Percentiles rank a stretch among this genome's conserved stretches.
Evolutionary conservation across 169 alveolate species (phyloP).

Genomic region (Eimeria tenella): DNA sequence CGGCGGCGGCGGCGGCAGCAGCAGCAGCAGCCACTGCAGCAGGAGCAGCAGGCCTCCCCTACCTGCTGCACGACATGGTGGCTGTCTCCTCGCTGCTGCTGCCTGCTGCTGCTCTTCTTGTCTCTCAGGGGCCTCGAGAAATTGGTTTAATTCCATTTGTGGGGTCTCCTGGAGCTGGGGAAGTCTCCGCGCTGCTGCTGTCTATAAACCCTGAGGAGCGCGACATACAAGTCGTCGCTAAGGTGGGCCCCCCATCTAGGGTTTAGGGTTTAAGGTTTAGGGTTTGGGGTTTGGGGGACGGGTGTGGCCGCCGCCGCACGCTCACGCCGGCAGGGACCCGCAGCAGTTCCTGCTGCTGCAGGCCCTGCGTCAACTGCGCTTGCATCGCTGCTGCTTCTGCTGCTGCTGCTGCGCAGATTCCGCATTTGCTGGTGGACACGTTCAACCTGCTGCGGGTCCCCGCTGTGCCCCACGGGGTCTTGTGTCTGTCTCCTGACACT

Average conservation of each 20-base stretch:
- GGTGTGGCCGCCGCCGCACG: background rate
- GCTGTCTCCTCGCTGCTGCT: slow-evolving; percentile 23
- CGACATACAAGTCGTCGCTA: slow-evolving; percentile 10
- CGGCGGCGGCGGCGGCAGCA: slow-evolving; percentile 31
- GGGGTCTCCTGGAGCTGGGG: slow-evolving; percentile 34
- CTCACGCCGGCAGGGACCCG: background rate
- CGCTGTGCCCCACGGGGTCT: slow-evolving; percentile 12
- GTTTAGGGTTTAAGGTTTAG: slow-evolving; percentile 46
- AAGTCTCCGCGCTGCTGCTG: slow-evolving; percentile 7
- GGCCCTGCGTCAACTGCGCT: background rate
- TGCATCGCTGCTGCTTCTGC: background rate
- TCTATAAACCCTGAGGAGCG: slow-evolving; percentile 40
- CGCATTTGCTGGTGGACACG: slow-evolving; percentile 17
- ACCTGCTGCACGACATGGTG: slow-evolving; percentile 37
- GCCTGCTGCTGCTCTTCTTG: slow-evolving; percentile 39
- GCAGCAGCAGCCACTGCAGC: slow-evolving; percentile 49
- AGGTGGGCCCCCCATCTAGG: background rate
- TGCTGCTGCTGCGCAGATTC: slow-evolving; percentile 52
- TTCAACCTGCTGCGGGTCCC: slow-evolving; percentile 37
- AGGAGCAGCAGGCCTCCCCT: slow-evolving; percentile 17
- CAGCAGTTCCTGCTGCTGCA: background rate
- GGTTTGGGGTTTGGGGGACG: background rate
- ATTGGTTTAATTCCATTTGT: background rate
- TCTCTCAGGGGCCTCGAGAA: slow-evolving; percentile 19
- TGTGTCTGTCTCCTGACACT: slow-evolving; percentile 59